Evolutionary conservation across 2,329 filamentous ascomycete genomes (phyloP), one percentile per base, ranked within the genome.

Genomic region (Colletotrichum musae): DNA sequence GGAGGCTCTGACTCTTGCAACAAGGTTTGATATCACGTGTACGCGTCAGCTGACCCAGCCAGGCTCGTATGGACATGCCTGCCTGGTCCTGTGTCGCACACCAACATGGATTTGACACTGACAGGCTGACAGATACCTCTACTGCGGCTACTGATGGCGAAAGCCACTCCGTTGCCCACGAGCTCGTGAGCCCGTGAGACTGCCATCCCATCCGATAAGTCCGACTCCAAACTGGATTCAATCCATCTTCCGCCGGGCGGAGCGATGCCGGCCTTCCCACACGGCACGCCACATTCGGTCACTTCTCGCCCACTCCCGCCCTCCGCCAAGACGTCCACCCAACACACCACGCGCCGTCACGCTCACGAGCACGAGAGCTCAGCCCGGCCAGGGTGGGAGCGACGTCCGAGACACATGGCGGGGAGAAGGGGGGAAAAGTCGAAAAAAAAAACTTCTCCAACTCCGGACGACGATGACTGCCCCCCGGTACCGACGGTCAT

Each of bases 1-100:
- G n/a, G 26, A 58, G 60, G 54, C 28, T 41, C 26, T 56, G 64
- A 57, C 51, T 57, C 43, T 45, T 41, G 2, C 21, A 10, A 18
- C 32, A 60, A 66, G 43, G 50, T 66, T 66, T 57, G 66, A 69
- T 61, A 66, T 69, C 66, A 69, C 66, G 66, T 66, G 56, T 56
- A 57, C 43, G 24, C 62, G 66, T 69, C 62, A 66, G 66, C 66
- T 61, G 62, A 69, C 51, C 66, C 26, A 54, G 45, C 51, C 56
- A 3, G 13, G 15, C 18, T 60, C 24, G 43, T 41, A 41, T 45
- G 62, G 41, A 15, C 10, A 43, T 43, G 15, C 41, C 41, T 36
- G 32, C 45, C 15, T 47, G 21, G 21, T 24, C 16, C 45, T 5
- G 15, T 24, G 21, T 24, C 21, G 18, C 4, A 47, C 45, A 15